Evolutionary conservation across 257 asterid species (phyloP), one percentile per base, ranked within the genome.

Genomic region (Mitragyna speciosa): DNA sequence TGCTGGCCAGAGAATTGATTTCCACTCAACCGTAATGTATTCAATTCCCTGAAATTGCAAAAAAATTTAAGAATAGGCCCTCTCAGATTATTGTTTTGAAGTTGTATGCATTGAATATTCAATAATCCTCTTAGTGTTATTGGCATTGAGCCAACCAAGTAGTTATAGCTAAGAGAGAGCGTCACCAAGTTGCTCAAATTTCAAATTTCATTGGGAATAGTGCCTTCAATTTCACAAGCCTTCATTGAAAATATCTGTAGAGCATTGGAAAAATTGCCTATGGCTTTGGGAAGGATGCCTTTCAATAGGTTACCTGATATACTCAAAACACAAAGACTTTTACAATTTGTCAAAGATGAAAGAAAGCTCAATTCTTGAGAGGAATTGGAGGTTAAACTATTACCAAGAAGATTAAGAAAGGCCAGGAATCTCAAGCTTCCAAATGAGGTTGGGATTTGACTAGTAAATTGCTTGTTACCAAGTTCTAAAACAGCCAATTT

Each of bases 341-440:
- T 43, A 9, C 79, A 76, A 8, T 47, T 61, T 41, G 72, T 61
- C 72, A 76, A 26, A 15, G 59, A 59, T 22, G 39, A 2, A n/a
- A 76, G 19, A 26, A 76, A 59, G 49, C 45, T 17, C 6, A 43
- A 12, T 6, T 26, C 56, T 28, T 22, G 0, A 3, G 54, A 26
- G 8, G 79, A 16, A 43, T 41, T 36, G 15, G 58, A 0, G 45
- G 45, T 61, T 1, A 59, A 24, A 41, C 24, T 20, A 43, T 76
- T 76, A 0, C 0, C 1, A 0, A 0, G 0, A 51, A 59, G 0
- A 1, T 0, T 0, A 7, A 61, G 33, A 11, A 0, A 0, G 26
- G 41, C 16, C 16, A 58, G 79, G 36, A 59, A 41, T 41, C 45
- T 76, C 43, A 59, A n/a, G 24, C 48, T 61, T 0, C 79, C 79